These are phyloP conservation scores for Solanum hybrid DNA, from an alignment of 305 asterid species.

Conservation along the genomic window DNA sequence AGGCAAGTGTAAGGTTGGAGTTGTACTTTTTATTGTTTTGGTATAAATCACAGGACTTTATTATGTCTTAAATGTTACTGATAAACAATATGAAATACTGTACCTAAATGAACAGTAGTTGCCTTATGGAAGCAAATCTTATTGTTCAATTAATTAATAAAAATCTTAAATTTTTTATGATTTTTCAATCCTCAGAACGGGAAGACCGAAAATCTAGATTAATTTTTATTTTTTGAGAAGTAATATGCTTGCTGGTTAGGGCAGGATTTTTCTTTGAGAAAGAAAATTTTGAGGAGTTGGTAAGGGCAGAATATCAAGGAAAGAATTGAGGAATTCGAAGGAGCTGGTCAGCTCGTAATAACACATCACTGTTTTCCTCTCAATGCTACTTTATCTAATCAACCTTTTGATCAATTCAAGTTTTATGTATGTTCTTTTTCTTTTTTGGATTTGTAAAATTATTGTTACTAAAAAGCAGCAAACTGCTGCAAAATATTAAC, in stretches of 20 bases:
- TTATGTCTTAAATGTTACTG: background rate
- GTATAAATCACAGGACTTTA: background rate
- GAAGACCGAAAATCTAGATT: background rate
- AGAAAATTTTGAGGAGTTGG: background rate
- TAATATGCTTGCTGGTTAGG: background rate
- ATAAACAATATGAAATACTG: background rate
- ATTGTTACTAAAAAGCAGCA: background rate
- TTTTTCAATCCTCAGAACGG: background rate
- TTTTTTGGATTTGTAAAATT: background rate
- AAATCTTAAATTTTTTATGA: background rate
- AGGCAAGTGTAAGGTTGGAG: background rate
- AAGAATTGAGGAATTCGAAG: background rate
- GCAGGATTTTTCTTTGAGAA: background rate
- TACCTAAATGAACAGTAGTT: background rate
- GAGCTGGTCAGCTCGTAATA: background rate
- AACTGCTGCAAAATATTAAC: background rate
- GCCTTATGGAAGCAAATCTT: background rate
- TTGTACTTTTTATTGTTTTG: background rate
- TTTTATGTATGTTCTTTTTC: conserved; percentile 3
- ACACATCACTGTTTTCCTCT: background rate
- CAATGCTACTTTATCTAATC: background rate
- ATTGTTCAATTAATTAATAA: background rate
- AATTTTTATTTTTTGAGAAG: background rate
- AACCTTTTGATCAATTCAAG: background rate
- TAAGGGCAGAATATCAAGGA: background rate